phyloP scores from a whole-genome alignment of 2,329 filamentous ascomycete genomes.

The Rhytidhysteron rufulum region DNA sequence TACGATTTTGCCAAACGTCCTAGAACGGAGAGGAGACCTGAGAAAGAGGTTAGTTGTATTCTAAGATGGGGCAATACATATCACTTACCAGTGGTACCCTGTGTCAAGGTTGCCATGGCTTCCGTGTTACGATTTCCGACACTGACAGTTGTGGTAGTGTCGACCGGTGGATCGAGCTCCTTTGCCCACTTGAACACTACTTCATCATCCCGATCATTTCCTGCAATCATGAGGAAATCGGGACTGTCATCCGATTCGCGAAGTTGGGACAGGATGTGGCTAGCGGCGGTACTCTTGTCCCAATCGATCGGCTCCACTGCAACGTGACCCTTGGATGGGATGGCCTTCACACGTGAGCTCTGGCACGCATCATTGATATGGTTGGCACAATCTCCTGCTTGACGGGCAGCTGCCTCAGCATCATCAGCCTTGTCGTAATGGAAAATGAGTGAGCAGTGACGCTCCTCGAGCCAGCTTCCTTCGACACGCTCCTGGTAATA shows the following conservation, averaged over 20 bases:
- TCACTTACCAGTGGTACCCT: slow-evolving; percentile 80
- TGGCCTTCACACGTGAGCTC: slow-evolving; percentile 76
- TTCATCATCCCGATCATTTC: slow-evolving; percentile 90
- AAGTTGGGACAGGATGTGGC: slow-evolving; percentile 61
- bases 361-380: slow-evolving; percentile 95
- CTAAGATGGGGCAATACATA: not conserved
- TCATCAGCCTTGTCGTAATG: slow-evolving; percentile 84
- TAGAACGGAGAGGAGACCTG: slow-evolving; percentile 2
- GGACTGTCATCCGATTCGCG: slow-evolving; percentile 30
- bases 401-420: slow-evolving; percentile 67
- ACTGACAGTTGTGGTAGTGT: slow-evolving; percentile 76
- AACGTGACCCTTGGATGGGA: slow-evolving; percentile 74
- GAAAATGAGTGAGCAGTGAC: slow-evolving; percentile 88
- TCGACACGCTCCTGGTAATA: slow-evolving; percentile 91
- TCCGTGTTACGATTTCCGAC: slow-evolving; percentile 85
- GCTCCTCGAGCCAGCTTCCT: slow-evolving; percentile 81
- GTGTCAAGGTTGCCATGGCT: slow-evolving; percentile 78
- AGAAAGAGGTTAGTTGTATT: not conserved
- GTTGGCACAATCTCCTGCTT: slow-evolving; percentile 84
- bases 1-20: slow-evolving; percentile 1
- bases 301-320: slow-evolving; percentile 81
- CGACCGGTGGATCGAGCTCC: slow-evolving; percentile 51
- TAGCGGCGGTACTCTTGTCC: slow-evolving; percentile 81
- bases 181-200: slow-evolving; percentile 95
- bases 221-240: slow-evolving; percentile 85